These are phyloP conservation scores for Hibiscus trionum DNA, from an alignment of 345 rosid genomes.

Conservation along the genomic window DNA sequence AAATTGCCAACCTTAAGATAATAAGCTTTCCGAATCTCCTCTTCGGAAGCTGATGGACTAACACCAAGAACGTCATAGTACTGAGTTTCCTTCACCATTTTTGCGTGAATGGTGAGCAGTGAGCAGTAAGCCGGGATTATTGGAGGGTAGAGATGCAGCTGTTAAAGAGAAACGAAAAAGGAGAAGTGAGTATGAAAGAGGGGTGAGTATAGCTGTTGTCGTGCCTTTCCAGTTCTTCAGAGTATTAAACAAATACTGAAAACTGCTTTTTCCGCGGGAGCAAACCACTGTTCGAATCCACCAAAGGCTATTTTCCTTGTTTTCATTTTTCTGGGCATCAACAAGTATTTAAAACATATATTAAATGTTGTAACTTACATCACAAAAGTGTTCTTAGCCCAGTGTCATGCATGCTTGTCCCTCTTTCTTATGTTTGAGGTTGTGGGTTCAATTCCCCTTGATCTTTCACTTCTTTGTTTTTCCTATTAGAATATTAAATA, in stretches of 20 bases:
- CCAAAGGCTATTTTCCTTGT: too few species aligned
- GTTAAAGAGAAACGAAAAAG: conserved; percentile 7
- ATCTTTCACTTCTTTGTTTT: too few species aligned
- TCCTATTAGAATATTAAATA: too few species aligned
- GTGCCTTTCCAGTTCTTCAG: conserved; percentile 59
- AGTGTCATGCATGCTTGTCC: too few species aligned
- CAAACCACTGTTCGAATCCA: conserved; percentile 28
- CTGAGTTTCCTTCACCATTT: conserved; percentile 64
- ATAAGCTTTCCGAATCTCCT: conserved; percentile 66
- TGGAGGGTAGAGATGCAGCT: not conserved
- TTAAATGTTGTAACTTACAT: too few species aligned
- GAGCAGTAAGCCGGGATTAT: not conserved
- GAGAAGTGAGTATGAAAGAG: too few species aligned
- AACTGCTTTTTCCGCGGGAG: conserved; percentile 51
- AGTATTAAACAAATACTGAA: conserved; percentile 33
- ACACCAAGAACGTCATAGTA: conserved; percentile 65
- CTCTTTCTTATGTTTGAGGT: too few species aligned
- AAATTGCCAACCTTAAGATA: conserved; percentile 61
- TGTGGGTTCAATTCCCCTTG: too few species aligned
- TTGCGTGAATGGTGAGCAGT: not conserved
- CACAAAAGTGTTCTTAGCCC: too few species aligned
- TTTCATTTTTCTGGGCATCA: too few species aligned
- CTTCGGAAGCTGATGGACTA: conserved; percentile 47
- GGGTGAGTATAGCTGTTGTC: not conserved
- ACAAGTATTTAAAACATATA: too few species aligned